Conservation (phyloP, 106 monocot species). For the Allium fistulosum region DNA sequence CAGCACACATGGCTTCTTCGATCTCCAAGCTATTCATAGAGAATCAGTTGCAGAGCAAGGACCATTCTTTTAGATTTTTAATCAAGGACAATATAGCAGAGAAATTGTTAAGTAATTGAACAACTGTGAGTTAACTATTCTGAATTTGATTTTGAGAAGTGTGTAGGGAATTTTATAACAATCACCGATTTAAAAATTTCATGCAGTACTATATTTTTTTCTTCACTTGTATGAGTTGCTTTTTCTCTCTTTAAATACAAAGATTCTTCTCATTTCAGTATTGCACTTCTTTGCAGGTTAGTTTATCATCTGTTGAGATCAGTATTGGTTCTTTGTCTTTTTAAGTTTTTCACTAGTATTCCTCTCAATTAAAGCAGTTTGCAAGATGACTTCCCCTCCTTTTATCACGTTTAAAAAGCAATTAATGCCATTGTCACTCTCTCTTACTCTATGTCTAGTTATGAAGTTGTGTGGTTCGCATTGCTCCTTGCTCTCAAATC, state of each 20-base stretch:
- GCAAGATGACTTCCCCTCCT: not conserved
- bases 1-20: slow-evolving; percentile 45
- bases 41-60: slow-evolving; percentile 26
- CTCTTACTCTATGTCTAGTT: slow-evolving; percentile 17
- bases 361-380: not conserved
- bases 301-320: not conserved
- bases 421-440: slow-evolving; percentile 15
- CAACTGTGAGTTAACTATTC: not conserved
- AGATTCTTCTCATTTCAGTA: not conserved
- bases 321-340: not conserved
- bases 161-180: slow-evolving; percentile 2
- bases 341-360: not conserved
- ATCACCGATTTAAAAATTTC: not conserved
- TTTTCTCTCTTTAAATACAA: not conserved
- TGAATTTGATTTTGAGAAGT: slow-evolving; percentile 9
- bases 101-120: not conserved
- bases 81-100: not conserved
- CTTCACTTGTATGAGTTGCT: not conserved
- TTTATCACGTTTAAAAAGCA: slow-evolving; percentile 15
- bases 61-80: slow-evolving; percentile 12
- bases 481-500: slow-evolving; percentile 19
- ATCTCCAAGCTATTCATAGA: slow-evolving; percentile 33
- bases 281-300: slow-evolving; percentile 1
- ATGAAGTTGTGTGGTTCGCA: not conserved
- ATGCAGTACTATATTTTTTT: slow-evolving; percentile 3